Percentiles rank a stretch among this genome's conserved stretches.
These are phyloP conservation scores for Lunasporangiospora selenospora DNA, from an alignment of 192 early-diverging fungal species.

Conservation along the genomic window DNA sequence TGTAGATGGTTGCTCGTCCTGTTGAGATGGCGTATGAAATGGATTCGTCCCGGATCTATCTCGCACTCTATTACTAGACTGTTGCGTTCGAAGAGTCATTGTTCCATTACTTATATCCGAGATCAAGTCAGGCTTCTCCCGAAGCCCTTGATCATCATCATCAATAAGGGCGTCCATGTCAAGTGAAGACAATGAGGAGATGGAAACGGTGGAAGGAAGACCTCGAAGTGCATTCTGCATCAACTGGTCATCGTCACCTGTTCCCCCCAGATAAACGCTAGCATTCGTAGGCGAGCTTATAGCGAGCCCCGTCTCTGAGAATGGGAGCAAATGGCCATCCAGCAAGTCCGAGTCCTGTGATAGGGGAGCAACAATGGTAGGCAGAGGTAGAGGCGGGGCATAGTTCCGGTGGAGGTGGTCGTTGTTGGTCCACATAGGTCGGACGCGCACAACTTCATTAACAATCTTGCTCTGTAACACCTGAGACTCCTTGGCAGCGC, in stretches of 20 bases:
- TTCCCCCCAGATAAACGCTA: neutral
- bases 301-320: neutral
- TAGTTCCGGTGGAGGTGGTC: slow-evolving; percentile 39
- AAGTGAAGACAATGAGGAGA: slow-evolving; percentile 4
- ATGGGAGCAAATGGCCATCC: neutral
- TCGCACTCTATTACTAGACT: neutral
- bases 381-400: slow-evolving; percentile 1
- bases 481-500: slow-evolving; percentile 43
- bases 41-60: neutral
- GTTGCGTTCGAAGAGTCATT: neutral
- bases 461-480: slow-evolving; percentile 44
- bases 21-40: no score
- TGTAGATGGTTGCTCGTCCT: no score
- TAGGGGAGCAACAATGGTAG: neutral
- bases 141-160: neutral
- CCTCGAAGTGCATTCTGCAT: slow-evolving; percentile 4
- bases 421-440: slow-evolving; percentile 43
- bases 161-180: slow-evolving; percentile 1
- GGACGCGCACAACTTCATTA: slow-evolving; percentile 36
- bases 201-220: slow-evolving; percentile 21
- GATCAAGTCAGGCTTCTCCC: neutral
- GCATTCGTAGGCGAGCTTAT: neutral
- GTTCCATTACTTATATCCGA: neutral
- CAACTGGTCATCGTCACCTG: neutral
- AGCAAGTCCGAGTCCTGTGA: neutral